Conservation (phyloP, 2,329 filamentous ascomycete genomes). For the Plectosphaerella sp. region DNA sequence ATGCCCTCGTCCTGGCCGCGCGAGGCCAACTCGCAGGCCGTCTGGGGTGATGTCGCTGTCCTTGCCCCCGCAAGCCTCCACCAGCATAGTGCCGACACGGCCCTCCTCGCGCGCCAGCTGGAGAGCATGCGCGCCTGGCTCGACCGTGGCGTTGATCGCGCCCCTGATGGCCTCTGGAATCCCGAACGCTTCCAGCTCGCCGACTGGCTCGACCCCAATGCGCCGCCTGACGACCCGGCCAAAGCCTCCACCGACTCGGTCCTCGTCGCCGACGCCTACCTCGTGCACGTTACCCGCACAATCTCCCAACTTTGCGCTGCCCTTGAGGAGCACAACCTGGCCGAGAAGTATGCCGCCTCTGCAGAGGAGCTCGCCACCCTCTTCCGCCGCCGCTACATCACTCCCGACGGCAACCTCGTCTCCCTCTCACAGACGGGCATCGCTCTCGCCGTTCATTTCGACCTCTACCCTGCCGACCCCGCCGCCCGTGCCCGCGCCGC, state of each 20-base stretch:
- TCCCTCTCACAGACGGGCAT: conserved; percentile 7
- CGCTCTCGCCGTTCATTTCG: conserved; percentile 7
- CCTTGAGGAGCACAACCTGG: background rate
- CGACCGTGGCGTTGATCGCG: conserved; percentile 5
- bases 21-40: conserved; percentile 6
- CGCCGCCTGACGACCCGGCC: conserved; percentile 7
- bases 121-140: conserved; percentile 7
- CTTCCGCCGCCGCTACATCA: conserved; percentile 8
- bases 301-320: conserved; percentile 2
- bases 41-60: conserved; percentile 8
- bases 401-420: conserved; percentile 6
- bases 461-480: conserved; percentile 1
- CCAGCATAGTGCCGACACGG: conserved; percentile 7
- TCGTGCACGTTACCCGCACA: conserved; percentile 4
- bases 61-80: conserved; percentile 5
- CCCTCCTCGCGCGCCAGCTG: conserved; percentile 3
- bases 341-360: background rate
- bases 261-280: conserved; percentile 6
- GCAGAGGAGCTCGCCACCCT: background rate
- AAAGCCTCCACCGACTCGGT: conserved; percentile 5
- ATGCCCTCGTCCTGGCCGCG: conserved; percentile 15
- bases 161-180: conserved; percentile 8
- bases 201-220: conserved; percentile 8
- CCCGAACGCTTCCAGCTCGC: conserved; percentile 7
- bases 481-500: conserved; percentile 3